Conservation (phyloP, 768 basidiomycete genomes). For the Chalciporus chontae region DNA sequence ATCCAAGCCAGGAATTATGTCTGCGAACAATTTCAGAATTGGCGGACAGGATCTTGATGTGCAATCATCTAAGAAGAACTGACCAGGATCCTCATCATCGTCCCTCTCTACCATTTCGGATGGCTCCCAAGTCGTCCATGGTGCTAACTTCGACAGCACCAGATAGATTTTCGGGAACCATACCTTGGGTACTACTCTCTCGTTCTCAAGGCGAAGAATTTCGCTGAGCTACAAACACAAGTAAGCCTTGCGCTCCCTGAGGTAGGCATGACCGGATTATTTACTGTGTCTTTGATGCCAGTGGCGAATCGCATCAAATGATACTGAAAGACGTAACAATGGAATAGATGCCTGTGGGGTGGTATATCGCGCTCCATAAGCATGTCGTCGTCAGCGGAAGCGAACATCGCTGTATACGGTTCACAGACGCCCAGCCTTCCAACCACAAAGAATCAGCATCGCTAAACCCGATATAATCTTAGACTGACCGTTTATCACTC, state of each 20-base stretch:
- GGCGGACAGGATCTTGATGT: no score
- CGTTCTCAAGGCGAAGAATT: slow-evolving; percentile 52
- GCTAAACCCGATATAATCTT: neutral
- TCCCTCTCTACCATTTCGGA: slow-evolving; percentile 41
- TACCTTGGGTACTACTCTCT: slow-evolving; percentile 37
- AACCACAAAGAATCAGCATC: slow-evolving; percentile 14
- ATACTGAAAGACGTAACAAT: slow-evolving; percentile 71
- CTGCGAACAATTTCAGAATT: slow-evolving; percentile 17
- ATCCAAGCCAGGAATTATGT: slow-evolving; percentile 57
- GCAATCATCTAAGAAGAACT: neutral
- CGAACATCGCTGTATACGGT: slow-evolving; percentile 55
- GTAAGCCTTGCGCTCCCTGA: neutral
- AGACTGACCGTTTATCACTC: slow-evolving; percentile 45
- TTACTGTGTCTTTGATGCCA: slow-evolving; percentile 33
- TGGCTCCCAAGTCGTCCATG: slow-evolving; percentile 45
- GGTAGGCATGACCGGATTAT: slow-evolving; percentile 2
- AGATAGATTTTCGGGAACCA: slow-evolving; percentile 52
- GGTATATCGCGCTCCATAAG: slow-evolving; percentile 39
- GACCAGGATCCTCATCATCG: slow-evolving; percentile 70
- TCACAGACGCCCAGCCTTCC: slow-evolving; percentile 49
- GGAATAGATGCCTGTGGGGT: slow-evolving; percentile 67
- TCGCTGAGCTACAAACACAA: slow-evolving; percentile 46
- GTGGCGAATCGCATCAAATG: slow-evolving; percentile 41
- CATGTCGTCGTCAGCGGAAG: slow-evolving; percentile 31
- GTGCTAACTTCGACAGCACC: slow-evolving; percentile 31